Percentiles rank a stretch among this genome's conserved stretches.
phyloP scores from a whole-genome alignment of 345 rosid species.

The Hibiscus tridactylites region DNA sequence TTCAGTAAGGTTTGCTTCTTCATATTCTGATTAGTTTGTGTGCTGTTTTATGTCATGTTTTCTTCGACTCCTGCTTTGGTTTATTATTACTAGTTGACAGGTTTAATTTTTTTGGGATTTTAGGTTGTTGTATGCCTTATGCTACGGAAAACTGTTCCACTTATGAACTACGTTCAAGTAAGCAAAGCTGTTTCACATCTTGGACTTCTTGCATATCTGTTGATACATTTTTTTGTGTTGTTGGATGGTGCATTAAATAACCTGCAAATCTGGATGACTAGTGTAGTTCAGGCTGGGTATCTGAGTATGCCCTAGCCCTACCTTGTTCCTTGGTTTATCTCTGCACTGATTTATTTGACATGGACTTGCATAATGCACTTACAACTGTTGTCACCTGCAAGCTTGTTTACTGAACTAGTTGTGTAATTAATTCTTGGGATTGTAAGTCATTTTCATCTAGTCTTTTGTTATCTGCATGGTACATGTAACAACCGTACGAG shows the following conservation, averaged over 20 bases:
- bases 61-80: neutral
- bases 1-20: conserved; percentile 74
- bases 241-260: neutral
- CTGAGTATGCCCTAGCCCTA: neutral
- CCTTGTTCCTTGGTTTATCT: neutral
- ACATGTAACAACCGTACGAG: neutral
- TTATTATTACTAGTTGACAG: neutral
- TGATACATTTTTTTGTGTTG: neutral
- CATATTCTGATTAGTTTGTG: neutral
- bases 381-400: neutral
- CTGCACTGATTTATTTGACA: neutral
- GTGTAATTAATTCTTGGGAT: neutral
- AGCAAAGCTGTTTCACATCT: conserved; percentile 17
- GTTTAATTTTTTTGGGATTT: conserved; percentile 22
- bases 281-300: neutral
- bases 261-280: neutral
- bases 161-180: conserved; percentile 91
- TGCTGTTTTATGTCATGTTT: neutral
- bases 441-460: neutral
- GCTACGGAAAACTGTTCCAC: conserved; percentile 87
- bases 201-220: conserved; percentile 3
- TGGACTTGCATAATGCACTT: neutral
- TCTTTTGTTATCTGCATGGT: neutral
- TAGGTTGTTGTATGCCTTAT: conserved; percentile 93
- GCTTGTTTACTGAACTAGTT: neutral